A percentile compares a stretch with the other conserved stretches of the same genome.
These are phyloP conservation scores for Pyrus communis DNA, from an alignment of 306 rosid genomes.

Conservation along the genomic window DNA sequence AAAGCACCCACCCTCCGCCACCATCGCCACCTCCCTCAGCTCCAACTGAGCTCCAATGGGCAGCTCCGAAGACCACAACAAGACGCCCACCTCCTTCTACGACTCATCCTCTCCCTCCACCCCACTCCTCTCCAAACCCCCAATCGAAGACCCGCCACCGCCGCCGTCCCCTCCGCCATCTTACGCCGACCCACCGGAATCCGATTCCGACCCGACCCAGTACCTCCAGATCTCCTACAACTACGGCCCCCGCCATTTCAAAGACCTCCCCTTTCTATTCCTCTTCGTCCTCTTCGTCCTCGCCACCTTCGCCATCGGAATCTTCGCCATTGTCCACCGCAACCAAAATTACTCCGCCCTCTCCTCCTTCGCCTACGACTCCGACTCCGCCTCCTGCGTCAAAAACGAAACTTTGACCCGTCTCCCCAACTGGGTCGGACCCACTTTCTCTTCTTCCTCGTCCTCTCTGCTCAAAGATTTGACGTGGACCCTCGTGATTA, in stretches of 20 bases:
- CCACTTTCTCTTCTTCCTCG: constrained; percentile 25
- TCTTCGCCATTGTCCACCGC: constrained; percentile 57
- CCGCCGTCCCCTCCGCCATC: constrained; percentile 13
- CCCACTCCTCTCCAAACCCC: constrained; percentile 56
- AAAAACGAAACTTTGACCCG: constrained; percentile 4
- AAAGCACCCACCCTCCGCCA: not conserved
- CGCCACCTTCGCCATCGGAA: constrained; percentile 63
- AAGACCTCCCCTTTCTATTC: constrained; percentile 65
- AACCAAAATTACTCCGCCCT: constrained; percentile 37
- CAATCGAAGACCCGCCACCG: constrained; percentile 27
- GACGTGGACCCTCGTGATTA: constrained; percentile 66
- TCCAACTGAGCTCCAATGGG: constrained; percentile 29
- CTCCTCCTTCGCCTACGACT: constrained; percentile 51
- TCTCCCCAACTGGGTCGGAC: constrained; percentile 7
- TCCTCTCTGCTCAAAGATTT: constrained; percentile 32
- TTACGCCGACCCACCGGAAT: constrained; percentile 26
- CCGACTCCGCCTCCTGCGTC: constrained; percentile 49
- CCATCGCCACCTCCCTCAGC: not conserved
- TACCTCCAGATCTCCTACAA: constrained; percentile 74
- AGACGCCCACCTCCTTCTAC: constrained; percentile 18
- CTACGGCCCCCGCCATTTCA: constrained; percentile 51
- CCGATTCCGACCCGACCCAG: constrained; percentile 59
- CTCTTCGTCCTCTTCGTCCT: constrained; percentile 56
- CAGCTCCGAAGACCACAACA: constrained; percentile 39
- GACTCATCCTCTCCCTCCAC: constrained; percentile 43